These are phyloP conservation scores for Crithidia bombi DNA, from an alignment of 208 protist genomes.

Conservation along the genomic window DNA sequence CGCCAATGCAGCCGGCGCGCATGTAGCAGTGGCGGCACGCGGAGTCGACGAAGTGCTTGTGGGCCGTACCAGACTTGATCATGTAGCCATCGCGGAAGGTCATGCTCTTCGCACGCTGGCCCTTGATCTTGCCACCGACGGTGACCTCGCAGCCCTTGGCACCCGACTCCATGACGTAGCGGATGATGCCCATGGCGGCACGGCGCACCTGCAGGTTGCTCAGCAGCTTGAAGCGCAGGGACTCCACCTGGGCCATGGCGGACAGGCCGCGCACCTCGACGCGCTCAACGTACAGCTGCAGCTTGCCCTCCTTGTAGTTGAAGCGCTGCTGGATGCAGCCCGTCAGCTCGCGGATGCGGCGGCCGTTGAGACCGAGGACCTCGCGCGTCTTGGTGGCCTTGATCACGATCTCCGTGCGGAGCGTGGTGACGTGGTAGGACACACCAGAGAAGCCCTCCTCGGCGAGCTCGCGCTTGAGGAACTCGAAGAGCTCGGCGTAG, in stretches of 20 bases:
- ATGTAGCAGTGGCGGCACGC: slow-evolving; percentile 98
- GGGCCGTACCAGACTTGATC: slow-evolving; percentile 97
- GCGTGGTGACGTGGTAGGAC: slow-evolving; percentile 96
- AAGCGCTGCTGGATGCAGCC: slow-evolving; percentile 98
- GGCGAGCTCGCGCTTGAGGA: slow-evolving; percentile 97
- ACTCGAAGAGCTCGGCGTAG: slow-evolving; percentile 99
- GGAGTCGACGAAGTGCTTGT: slow-evolving; percentile 94
- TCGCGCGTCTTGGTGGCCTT: slow-evolving; percentile 96
- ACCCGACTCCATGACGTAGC: slow-evolving; percentile 98
- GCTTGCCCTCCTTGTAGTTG: slow-evolving; percentile 95
- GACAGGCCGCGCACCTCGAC: slow-evolving; percentile 97
- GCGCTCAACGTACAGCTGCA: slow-evolving; percentile 98
- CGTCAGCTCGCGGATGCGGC: slow-evolving; percentile 98
- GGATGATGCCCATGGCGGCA: slow-evolving; percentile 98
- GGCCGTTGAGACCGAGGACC: slow-evolving; percentile 97
- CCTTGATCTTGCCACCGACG: slow-evolving; percentile 99
- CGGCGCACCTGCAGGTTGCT: slow-evolving; percentile 97
- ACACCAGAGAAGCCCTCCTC: slow-evolving; percentile 98
- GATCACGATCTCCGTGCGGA: slow-evolving; percentile 99
- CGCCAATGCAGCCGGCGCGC: slow-evolving; percentile 98
- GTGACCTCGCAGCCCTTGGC: slow-evolving; percentile 99
- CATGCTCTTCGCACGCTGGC: slow-evolving; percentile 99
- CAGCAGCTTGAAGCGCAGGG: slow-evolving; percentile 98
- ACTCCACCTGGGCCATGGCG: slow-evolving; percentile 99
- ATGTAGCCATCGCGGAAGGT: slow-evolving; percentile 99